Percentiles rank a stretch among this genome's conserved stretches.
phyloP scores from a whole-genome alignment of 2,329 filamentous ascomycete genomes.

The Teratosphaeria gauchensis region DNA sequence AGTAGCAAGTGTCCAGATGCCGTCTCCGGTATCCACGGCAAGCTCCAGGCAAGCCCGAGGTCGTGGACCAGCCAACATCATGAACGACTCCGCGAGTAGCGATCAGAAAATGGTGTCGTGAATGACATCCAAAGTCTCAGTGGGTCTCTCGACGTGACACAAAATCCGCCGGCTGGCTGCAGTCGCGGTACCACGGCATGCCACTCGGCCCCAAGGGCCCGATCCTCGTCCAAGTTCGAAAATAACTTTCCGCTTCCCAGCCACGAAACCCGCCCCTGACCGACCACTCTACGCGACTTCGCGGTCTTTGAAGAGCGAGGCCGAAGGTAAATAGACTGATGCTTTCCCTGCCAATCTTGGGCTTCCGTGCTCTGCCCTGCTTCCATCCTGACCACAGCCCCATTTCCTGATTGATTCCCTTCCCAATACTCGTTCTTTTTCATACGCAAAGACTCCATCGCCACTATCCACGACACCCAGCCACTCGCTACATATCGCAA shows the following conservation, averaged over 20 bases:
- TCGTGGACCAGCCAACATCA: no score
- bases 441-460: neutral
- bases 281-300: neutral
- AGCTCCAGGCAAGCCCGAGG: no score
- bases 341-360: neutral
- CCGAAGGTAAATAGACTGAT: neutral
- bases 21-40: no score
- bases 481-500: neutral
- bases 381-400: neutral
- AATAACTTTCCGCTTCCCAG: neutral
- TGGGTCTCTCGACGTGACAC: no score
- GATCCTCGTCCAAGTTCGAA: no score
- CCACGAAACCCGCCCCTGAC: neutral
- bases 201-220: no score
- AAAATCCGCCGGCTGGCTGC: no score
- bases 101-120: no score
- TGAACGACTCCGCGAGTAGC: no score
- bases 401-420: neutral
- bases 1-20: no score
- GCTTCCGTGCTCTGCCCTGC: neutral
- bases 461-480: neutral
- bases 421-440: neutral
- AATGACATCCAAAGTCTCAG: no score
- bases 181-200: no score
- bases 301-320: constrained; percentile 1